Conservation (phyloP, 352 stramenopile genomes). For the Thraustotheca clavata region DNA sequence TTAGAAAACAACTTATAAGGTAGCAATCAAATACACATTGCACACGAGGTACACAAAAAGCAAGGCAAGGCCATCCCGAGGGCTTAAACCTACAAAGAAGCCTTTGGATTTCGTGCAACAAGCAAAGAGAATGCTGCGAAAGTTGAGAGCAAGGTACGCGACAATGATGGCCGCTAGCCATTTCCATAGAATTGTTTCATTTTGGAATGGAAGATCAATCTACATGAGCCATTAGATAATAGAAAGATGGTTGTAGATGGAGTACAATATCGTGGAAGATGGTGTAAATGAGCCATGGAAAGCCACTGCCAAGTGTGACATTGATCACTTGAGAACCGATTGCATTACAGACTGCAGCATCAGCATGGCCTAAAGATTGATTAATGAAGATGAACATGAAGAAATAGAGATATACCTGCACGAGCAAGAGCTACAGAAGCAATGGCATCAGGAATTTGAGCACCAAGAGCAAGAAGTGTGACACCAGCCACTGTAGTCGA, state of each 20-base stretch:
- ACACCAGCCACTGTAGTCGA: slow-evolving; percentile 65
- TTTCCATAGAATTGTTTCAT: slow-evolving; percentile 13
- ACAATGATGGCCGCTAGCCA: slow-evolving; percentile 13
- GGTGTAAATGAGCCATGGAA: slow-evolving; percentile 76
- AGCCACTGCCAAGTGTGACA: slow-evolving; percentile 62
- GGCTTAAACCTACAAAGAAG: slow-evolving; percentile 17
- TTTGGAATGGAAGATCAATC: slow-evolving; percentile 11
- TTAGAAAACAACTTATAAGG: not conserved
- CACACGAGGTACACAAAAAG: slow-evolving; percentile 5
- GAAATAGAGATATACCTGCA: slow-evolving; percentile 23
- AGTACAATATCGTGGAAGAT: slow-evolving; percentile 36
- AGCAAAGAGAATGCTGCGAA: slow-evolving; percentile 16
- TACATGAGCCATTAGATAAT: not conserved
- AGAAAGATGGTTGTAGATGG: not conserved
- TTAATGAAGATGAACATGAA: not conserved
- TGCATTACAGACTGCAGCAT: slow-evolving; percentile 78
- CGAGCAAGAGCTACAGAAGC: slow-evolving; percentile 72
- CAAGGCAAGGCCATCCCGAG: slow-evolving; percentile 18
- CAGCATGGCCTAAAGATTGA: slow-evolving; percentile 35
- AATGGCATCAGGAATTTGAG: slow-evolving; percentile 73
- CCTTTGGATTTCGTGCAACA: slow-evolving; percentile 20
- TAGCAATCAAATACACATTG: slow-evolving; percentile 9
- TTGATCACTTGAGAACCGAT: slow-evolving; percentile 83
- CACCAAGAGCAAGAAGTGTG: slow-evolving; percentile 70
- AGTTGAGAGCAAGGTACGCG: slow-evolving; percentile 17